A percentile compares a stretch with the other conserved stretches of the same genome.
These are phyloP conservation scores for Penstemon newberryi DNA, from an alignment of 257 asterid genomes.

Conservation along the genomic window DNA sequence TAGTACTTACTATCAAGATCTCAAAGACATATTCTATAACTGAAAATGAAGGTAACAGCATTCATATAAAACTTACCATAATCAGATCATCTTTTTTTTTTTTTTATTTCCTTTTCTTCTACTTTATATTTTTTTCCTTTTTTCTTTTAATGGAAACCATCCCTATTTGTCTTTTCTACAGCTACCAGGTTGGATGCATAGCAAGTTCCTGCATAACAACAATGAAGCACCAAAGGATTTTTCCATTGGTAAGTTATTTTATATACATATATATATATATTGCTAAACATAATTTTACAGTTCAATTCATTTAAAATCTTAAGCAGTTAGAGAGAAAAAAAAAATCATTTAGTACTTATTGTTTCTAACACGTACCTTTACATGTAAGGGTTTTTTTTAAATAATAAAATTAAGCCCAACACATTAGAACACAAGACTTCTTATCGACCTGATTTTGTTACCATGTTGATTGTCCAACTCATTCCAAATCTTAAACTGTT, in stretches of 20 bases:
- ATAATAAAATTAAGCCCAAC: no score
- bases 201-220: slow-evolving; percentile 79
- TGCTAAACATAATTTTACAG: background rate
- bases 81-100: background rate
- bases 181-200: slow-evolving; percentile 98
- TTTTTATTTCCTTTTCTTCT: background rate
- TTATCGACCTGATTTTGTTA: no score
- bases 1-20: slow-evolving; percentile 27
- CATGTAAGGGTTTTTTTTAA: no score
- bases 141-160: background rate
- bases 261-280: background rate
- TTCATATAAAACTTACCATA: slow-evolving; percentile 14
- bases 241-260: slow-evolving; percentile 53
- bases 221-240: slow-evolving; percentile 64
- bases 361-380: no score
- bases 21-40: slow-evolving; percentile 9
- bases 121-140: background rate
- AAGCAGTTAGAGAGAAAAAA: no score
- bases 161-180: slow-evolving; percentile 43
- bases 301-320: no score
- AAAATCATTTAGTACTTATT: no score
- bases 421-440: no score
- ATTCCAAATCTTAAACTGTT: no score
- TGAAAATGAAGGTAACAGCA: slow-evolving; percentile 63
- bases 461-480: no score